Evolutionary conservation across 1,139 yeast species (phyloP).

Genomic region (Yamadazyma kanchanaburiensis): DNA sequence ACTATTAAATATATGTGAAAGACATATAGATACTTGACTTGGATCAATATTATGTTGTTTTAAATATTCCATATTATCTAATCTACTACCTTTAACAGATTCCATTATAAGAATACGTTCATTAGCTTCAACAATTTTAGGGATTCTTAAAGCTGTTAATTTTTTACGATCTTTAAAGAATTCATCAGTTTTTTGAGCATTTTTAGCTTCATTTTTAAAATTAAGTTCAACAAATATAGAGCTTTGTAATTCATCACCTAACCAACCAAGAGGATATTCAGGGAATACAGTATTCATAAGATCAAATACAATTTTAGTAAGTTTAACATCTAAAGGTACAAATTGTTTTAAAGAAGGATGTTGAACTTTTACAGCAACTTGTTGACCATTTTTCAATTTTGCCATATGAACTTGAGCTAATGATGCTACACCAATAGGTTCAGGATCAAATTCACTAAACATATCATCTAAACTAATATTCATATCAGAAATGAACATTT

Average conservation of each 20-base stretch:
- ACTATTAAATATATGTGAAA: constrained; percentile 86
- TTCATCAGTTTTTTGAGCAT: constrained; percentile 64
- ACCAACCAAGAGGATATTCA: constrained; percentile 89
- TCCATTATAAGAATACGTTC: constrained; percentile 86
- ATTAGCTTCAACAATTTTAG: constrained; percentile 64
- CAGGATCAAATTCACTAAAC: constrained; percentile 63
- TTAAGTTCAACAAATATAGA: constrained; percentile 88
- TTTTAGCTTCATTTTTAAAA: constrained; percentile 80
- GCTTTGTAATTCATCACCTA: constrained; percentile 84
- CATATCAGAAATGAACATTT: constrained; percentile 65
- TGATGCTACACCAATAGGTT: constrained; percentile 93
- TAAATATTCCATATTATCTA: constrained; percentile 71
- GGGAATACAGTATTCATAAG: constrained; percentile 81
- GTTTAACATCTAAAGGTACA: constrained; percentile 82
- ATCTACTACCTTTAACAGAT: constrained; percentile 73
- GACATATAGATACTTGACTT: constrained; percentile 76
- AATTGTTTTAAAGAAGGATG: constrained; percentile 87
- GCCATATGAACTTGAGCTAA: constrained; percentile 95
- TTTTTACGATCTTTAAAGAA: constrained; percentile 58
- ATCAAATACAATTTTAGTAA: constrained; percentile 74
- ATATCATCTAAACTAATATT: constrained; percentile 61
- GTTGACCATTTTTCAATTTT: constrained; percentile 56
- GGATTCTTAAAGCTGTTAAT: constrained; percentile 76
- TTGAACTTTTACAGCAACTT: constrained; percentile 91
- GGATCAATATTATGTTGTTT: constrained; percentile 63